Base-by-base conservation (phyloP, 2,329 filamentous ascomycete genomes). In the Tympanopsis confertula region DNA sequence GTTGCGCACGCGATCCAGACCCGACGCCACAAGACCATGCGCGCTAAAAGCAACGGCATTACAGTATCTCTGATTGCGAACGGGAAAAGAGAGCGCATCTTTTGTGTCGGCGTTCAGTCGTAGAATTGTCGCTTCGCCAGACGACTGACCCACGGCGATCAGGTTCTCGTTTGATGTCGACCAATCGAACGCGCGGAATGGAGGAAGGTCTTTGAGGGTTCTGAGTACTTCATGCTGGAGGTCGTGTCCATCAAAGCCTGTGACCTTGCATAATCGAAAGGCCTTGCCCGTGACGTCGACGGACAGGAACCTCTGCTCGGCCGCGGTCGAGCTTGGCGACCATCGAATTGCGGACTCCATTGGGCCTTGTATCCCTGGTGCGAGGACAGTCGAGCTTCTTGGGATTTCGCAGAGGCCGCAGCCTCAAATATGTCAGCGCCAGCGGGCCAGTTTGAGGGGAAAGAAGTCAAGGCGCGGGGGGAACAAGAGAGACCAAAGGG, bases 101-200 rank as follows among this genome's bases (percentile, higher is more conserved):
- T 59, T 69, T 44, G 51, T 56, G 35, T 66, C 62, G 26, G 68
- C 62, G 44, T 71, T 65, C 37, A 80, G 59, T 37, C 67, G 66
- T 39, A 78, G 55, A 36, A 81, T 55, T 12, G 66, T 71, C 20
- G 74, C 72, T 52, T 78, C 74, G 22, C 76, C 76, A 14, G 73
- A 74, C 3, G 70, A 68, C 43, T 74, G 66, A 18, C 76, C 76
- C 12, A 81, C 63, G 15, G 70, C 74, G 20, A 79, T 69, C 3
- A 78, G 54, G 35, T 63, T 61, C 41, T 75, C 68, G 45, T 78
- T 64, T 24, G 61, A 62, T 38, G 69, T 69, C 5, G 74, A 78
- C 74, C 74, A 80, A 52, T 79, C 75, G 53, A 80, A 80, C 13
- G 76, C 74, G 28, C 71, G 72, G 49, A 78, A 79, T 19, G 69